These are phyloP conservation scores for Saccharomyces hybrid DNA, from an alignment of 1,139 yeast species.

Conservation along the genomic window DNA sequence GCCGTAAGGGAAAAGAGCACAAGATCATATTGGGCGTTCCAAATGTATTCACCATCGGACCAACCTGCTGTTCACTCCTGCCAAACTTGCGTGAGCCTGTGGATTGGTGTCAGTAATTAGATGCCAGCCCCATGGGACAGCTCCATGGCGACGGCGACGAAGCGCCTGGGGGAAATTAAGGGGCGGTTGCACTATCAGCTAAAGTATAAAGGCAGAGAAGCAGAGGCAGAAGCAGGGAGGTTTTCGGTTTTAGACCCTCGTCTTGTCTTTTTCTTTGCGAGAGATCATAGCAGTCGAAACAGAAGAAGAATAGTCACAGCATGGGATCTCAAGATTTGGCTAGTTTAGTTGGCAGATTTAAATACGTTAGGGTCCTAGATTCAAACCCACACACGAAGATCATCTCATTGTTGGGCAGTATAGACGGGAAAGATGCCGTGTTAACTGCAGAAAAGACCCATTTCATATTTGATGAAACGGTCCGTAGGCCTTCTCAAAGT, in stretches of 20 bases:
- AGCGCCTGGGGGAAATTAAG: background rate
- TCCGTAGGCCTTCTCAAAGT: conserved; percentile 19
- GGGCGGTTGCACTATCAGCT: background rate
- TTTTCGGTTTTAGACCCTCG: background rate
- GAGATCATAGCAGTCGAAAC: no score
- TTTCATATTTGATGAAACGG: conserved; percentile 36
- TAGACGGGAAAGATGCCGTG: conserved; percentile 57
- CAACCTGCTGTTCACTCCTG: no score
- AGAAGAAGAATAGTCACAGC: background rate
- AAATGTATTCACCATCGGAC: no score
- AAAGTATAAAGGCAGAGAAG: background rate
- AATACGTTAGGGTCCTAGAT: conserved; percentile 38
- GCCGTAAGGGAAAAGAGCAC: no score
- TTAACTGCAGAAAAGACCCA: conserved; percentile 66
- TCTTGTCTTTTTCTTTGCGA: no score
- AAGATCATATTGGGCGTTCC: no score
- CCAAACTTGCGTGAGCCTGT: no score
- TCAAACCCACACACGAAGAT: conserved; percentile 61
- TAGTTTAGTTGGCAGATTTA: conserved; percentile 33
- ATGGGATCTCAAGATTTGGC: conserved; percentile 3
- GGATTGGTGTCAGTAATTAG: background rate
- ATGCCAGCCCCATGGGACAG: background rate
- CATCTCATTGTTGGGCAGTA: conserved; percentile 57
- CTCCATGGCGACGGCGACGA: background rate
- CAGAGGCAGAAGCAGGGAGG: background rate